Conservation (phyloP, 1,284 basidiomycete genomes). For the Ceratobasidium sp. region DNA sequence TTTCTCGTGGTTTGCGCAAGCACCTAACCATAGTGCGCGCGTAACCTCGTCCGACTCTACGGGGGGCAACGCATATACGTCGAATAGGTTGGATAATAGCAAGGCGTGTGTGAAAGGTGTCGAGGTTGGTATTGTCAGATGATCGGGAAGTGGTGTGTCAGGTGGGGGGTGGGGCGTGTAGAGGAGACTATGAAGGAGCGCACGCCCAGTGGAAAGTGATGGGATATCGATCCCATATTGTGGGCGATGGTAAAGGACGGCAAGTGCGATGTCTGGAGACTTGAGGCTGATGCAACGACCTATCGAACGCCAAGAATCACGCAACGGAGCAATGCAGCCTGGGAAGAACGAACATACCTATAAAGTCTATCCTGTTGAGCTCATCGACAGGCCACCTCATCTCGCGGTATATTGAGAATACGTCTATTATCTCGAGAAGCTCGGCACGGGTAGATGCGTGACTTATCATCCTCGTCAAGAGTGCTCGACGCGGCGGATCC, state of each 20-base stretch:
- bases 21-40: constrained; percentile 29
- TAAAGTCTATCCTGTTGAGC: constrained; percentile 32
- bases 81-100: constrained; percentile 33
- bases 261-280: constrained; percentile 49
- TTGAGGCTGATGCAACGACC: constrained; percentile 37
- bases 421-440: constrained; percentile 30
- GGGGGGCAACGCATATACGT: constrained; percentile 40
- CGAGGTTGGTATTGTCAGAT: constrained; percentile 24
- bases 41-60: constrained; percentile 27
- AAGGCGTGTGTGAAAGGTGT: constrained; percentile 36
- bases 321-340: neutral
- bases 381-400: constrained; percentile 28
- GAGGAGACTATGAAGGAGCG: constrained; percentile 49
- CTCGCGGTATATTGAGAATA: constrained; percentile 23
- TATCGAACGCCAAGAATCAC: neutral
- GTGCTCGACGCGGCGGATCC: constrained; percentile 12
- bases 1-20: neutral
- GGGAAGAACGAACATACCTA: neutral
- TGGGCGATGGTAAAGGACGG: constrained; percentile 48
- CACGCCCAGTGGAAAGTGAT: constrained; percentile 48
- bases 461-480: neutral
- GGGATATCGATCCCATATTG: constrained; percentile 52
- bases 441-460: constrained; percentile 24
- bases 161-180: constrained; percentile 16
- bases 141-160: constrained; percentile 25